phyloP scores from a whole-genome alignment of 2,329 filamentous ascomycete species.

The Fusarium secorum region DNA sequence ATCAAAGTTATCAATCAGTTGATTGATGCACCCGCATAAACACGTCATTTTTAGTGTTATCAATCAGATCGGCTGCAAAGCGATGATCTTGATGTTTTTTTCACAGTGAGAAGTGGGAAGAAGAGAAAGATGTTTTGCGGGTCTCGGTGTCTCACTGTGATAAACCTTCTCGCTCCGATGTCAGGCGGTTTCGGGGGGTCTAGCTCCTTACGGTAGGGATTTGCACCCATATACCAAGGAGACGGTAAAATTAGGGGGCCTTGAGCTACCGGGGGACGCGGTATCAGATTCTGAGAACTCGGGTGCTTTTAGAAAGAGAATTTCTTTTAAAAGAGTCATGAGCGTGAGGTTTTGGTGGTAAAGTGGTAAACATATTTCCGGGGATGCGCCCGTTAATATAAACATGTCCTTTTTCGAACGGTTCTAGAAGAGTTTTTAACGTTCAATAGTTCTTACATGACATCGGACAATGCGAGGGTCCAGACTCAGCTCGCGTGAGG shows the following conservation, averaged over 20 bases:
- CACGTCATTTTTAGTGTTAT: slow-evolving; percentile 20
- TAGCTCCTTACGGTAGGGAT: neutral
- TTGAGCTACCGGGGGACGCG: neutral
- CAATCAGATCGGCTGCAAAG: neutral
- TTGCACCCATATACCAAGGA: neutral
- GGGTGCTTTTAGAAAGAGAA: neutral
- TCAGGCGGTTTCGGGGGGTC: neutral
- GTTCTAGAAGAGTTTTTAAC: neutral
- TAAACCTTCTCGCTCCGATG: slow-evolving; percentile 20
- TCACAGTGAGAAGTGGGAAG: slow-evolving; percentile 25
- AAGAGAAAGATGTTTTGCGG: neutral
- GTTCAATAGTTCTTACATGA: neutral
- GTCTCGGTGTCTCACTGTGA: slow-evolving; percentile 31
- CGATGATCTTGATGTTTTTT: neutral
- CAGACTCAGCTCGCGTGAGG: neutral
- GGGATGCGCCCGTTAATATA: neutral
- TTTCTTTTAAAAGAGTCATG: neutral
- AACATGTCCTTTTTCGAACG: neutral
- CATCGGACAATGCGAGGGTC: neutral
- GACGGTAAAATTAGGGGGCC: neutral
- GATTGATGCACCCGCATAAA: slow-evolving; percentile 38
- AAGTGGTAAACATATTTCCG: accelerated
- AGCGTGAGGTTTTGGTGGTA: neutral
- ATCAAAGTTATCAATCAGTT: slow-evolving; percentile 36
- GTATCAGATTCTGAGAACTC: neutral